phyloP scores from a whole-genome alignment of 768 basidiomycete genomes.

The Kwoniella botswanensis region DNA sequence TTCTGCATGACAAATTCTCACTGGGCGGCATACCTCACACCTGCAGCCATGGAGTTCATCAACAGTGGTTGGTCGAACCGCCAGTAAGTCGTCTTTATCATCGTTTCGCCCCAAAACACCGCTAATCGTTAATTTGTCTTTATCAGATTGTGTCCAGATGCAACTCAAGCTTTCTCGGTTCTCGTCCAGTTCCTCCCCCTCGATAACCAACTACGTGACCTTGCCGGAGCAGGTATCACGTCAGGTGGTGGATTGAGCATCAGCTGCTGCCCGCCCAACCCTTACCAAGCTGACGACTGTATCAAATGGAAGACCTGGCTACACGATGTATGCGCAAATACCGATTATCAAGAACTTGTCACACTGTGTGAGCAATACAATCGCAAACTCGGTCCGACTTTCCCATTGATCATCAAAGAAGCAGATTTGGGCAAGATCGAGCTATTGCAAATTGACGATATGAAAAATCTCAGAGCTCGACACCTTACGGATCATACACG shows the following conservation, averaged over 20 bases:
- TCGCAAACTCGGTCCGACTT: neutral
- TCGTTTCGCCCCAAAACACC: neutral
- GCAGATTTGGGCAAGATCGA: conserved; percentile 26
- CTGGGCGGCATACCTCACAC: conserved; percentile 45
- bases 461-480: conserved; percentile 29
- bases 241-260: conserved; percentile 43
- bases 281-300: conserved; percentile 25
- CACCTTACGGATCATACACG: conserved; percentile 34
- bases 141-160: conserved; percentile 38
- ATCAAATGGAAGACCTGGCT: conserved; percentile 34
- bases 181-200: conserved; percentile 29
- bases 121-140: neutral
- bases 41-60: conserved; percentile 34
- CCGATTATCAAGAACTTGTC: conserved; percentile 25
- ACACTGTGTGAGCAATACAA: conserved; percentile 18
- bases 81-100: conserved; percentile 17
- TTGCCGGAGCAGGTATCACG: conserved; percentile 29
- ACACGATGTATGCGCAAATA: neutral
- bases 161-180: conserved; percentile 31
- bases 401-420: neutral
- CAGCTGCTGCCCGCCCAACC: conserved; percentile 33
- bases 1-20: conserved; percentile 20
- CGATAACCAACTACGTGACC: conserved; percentile 25
- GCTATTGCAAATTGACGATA: conserved; percentile 35
- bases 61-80: conserved; percentile 23